These are phyloP conservation scores for Lepidium africanum DNA, from an alignment of 345 rosid genomes.

Conservation along the genomic window DNA sequence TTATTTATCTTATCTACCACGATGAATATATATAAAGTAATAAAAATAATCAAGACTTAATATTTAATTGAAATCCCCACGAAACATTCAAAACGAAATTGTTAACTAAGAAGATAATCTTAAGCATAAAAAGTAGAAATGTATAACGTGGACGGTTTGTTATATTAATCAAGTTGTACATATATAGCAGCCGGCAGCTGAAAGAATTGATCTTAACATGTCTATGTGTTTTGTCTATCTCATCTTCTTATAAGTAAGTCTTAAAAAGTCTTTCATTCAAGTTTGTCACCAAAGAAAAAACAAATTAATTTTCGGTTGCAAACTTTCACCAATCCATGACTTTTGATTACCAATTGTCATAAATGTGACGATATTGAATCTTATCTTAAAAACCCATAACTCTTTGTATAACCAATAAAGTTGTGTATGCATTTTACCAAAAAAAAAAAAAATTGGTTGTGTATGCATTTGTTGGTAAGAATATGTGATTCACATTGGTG, in stretches of 20 bases:
- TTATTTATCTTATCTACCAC: background rate
- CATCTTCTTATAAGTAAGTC: background rate
- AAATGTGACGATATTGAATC: no score
- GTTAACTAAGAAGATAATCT: background rate
- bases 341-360: no score
- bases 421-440: no score
- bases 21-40: background rate
- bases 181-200: background rate
- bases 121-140: background rate
- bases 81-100: background rate
- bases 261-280: background rate
- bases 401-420: no score
- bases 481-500: no score
- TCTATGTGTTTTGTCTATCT: background rate
- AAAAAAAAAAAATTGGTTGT: no score
- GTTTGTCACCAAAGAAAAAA: background rate
- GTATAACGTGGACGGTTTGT: slow-evolving; percentile 9
- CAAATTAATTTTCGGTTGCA: background rate
- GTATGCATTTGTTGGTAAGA: no score
- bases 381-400: no score
- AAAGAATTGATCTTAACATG: background rate
- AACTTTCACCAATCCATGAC: background rate
- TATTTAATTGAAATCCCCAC: background rate
- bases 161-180: background rate
- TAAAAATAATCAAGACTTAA: background rate